Base-by-base conservation (phyloP, 345 rosid genomes). In the Arabidopsis suecica region DNA sequence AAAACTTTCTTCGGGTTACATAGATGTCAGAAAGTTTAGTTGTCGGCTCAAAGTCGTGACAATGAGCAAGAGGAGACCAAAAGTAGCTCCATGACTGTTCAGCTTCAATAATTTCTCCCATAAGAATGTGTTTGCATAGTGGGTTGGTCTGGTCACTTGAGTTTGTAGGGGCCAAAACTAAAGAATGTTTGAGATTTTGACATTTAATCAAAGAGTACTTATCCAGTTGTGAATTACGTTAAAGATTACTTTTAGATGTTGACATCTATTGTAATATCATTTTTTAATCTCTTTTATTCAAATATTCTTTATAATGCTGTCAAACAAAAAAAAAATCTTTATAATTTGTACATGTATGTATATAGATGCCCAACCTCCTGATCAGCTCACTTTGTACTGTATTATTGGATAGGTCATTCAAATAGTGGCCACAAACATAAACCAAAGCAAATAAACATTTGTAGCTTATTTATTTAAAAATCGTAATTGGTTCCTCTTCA, bases 141-240 rank as follows among this genome's bases (percentile, higher is more conserved):
- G 75, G 51, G 44, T 37, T 70, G 34, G 68, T 51, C 69, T 60
- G 54, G 63, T 75, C 41, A 49, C 65, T 63, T 70, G 60, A 51
- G 57, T 53, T 37, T 69, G 75, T 69, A 63, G 75, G 80, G 75
- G 80, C 56, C 75, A 63, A 62, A 36, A 62, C 14, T 37, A 23
- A 53, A 61, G 50, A 69, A 36, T 36, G 25, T 25, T 47, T 63
- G 37, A 47, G 65, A 18, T 55, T 37, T 45, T 55, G 57, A 75
- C 57, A 65, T 28, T 28, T 28, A 28, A 28, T 28, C 32, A 28
- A 28, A 28, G 32, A 28, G 32, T 50, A 13, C 8, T 66, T 66
- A 18, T 25, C 34, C 41, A 30, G 38, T 23, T 33, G 32, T 13
- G 44, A 72, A 47, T 23, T 23, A 41, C 28, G 56, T 73, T 41